Evolutionary conservation across 2,329 filamentous ascomycete species (phyloP).

Genomic region (Endothia cerciana): DNA sequence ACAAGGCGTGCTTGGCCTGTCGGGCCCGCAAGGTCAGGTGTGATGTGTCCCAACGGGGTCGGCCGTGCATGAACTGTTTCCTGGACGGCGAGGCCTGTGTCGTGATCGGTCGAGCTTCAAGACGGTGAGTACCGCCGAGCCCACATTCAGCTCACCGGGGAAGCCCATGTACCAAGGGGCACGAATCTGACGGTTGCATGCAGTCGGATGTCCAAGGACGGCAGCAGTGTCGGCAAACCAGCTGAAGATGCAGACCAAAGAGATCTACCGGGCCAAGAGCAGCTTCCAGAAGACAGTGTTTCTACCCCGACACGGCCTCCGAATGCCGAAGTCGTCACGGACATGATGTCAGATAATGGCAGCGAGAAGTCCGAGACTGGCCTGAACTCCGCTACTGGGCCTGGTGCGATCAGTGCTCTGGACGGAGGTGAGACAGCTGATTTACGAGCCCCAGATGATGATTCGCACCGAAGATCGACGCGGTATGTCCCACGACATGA

Average conservation of each 20-base stretch:
- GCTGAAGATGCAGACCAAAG: conserved; percentile 30
- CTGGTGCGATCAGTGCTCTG: conserved; percentile 2
- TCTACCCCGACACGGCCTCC: not conserved
- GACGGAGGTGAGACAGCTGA: not conserved
- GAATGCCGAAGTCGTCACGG: not conserved
- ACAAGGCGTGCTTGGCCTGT: conserved; percentile 57
- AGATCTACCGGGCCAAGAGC: not conserved
- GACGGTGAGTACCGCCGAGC: conserved; percentile 39
- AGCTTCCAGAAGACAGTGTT: not conserved
- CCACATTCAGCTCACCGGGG: not conserved
- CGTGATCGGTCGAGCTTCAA: conserved; percentile 45
- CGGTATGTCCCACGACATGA: not conserved
- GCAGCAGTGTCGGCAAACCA: not conserved
- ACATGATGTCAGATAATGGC: conserved; percentile 12
- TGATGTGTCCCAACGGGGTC: conserved; percentile 52
- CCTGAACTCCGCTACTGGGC: not conserved
- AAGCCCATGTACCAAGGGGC: not conserved
- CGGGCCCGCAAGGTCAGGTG: conserved; percentile 55
- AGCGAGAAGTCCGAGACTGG: conserved; percentile 9
- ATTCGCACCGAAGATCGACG: not conserved
- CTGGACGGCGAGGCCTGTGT: conserved; percentile 52
- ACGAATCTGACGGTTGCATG: not conserved
- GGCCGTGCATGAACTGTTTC: conserved; percentile 57
- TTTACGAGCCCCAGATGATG: not conserved
- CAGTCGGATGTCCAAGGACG: conserved; percentile 18